Evolutionary conservation across 2,329 filamentous ascomycete species (phyloP), one percentile per base, ranked within the genome.

Genomic region (Fusarium sp.): DNA sequence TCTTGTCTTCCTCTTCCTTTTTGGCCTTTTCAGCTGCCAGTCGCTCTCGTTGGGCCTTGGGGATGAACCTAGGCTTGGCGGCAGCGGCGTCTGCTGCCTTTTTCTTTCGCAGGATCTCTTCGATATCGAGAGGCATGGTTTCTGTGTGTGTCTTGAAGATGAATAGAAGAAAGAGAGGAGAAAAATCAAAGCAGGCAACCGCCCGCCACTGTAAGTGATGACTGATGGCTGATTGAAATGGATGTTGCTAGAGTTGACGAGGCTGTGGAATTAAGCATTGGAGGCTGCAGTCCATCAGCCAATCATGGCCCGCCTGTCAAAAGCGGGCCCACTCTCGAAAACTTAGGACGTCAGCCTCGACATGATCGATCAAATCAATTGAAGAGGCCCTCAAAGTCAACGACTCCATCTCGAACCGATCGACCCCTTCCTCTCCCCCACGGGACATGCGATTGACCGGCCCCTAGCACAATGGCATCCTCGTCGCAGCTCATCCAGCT

Each of bases 1-100:
- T 87, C 79, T 89, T 88, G 30, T 88, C 87, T 56, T 92, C 90
- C 70, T 90, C 88, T 54, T 93, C 89, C 84, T 95, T 94, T 80
- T 90, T 88, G 35, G 91, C 88, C 84, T 95, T 95, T 80, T 97
- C 94, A 18, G 94, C 87, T 34, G 94, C 95, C 30, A 97, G 83
- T 70, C 91, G 90, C 81, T 97, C 95, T 65, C 95, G 90, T 82
- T 97, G 90, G 35, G 93, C 92, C 85, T 94, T 97, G 6, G 94
- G 93, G 25, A 98, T 86, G 81, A 97, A 97, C 82, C 94, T 95
- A 6, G 95, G 95, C 87, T 97, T 98, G 65, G 94, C 90, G 11
- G 94, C 93, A 18, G 93, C 94, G 39, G 93, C 93, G 83, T 97
- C 94, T 32, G 94, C 93, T 71, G 94, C 94, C 80, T 93, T 94